phyloP scores from a whole-genome alignment of 129 eudicot genomes.

The Rutidosis leptorrhynchoides region DNA sequence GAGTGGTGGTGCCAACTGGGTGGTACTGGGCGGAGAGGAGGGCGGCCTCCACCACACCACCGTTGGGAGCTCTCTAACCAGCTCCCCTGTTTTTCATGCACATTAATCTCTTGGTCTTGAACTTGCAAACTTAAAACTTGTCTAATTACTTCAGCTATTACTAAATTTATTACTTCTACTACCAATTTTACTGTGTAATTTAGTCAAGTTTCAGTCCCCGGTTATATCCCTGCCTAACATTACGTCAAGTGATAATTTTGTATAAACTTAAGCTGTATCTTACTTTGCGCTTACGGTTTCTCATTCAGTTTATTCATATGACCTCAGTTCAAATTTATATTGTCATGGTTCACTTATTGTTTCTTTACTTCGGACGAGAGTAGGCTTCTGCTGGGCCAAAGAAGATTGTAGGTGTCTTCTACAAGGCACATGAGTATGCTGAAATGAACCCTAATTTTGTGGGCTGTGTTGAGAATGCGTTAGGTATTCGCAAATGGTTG shows the following conservation, averaged over 20 bases:
- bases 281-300: background rate
- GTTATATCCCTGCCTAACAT: background rate
- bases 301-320: background rate
- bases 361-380: background rate
- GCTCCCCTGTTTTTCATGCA: background rate
- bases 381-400: slow-evolving; percentile 82
- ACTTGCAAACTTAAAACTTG: background rate
- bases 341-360: slow-evolving; percentile 7
- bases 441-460: slow-evolving; percentile 80
- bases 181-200: no score
- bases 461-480: slow-evolving; percentile 88
- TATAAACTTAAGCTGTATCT: background rate
- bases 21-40: no score
- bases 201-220: background rate
- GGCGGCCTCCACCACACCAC: no score
- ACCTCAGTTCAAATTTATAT: background rate
- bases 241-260: background rate
- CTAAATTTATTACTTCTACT: background rate
- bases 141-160: background rate
- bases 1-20: no score
- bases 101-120: background rate
- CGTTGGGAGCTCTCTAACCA: no score
- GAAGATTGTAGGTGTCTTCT: slow-evolving; percentile 97
- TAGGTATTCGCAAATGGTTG: slow-evolving; percentile 93
- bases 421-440: slow-evolving; percentile 93